Percentiles rank a stretch among this genome's conserved stretches.
Evolutionary conservation across 495 filamentous ascomycete genomes (phyloP).

Genomic region (Podospora pseudoanserina): DNA sequence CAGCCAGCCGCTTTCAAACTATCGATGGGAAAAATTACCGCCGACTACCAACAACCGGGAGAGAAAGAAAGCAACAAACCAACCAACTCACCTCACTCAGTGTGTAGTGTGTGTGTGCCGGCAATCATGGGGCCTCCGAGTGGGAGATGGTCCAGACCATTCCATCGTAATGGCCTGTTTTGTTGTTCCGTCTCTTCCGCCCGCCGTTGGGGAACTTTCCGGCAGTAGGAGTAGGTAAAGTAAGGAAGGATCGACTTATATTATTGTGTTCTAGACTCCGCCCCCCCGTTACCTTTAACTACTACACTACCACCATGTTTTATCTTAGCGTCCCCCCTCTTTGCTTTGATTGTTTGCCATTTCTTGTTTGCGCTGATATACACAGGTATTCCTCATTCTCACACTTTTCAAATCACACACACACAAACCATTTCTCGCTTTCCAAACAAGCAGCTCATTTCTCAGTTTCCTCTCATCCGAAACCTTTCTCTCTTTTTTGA

Average conservation of each 20-base stretch:
- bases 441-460: too few species aligned
- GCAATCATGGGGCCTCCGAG: background rate
- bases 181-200: background rate
- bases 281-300: background rate
- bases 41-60: background rate
- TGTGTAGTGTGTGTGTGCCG: too few species aligned
- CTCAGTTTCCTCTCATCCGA: background rate
- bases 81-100: background rate
- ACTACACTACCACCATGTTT: background rate
- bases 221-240: background rate
- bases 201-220: background rate
- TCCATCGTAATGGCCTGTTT: background rate
- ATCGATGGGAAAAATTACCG: background rate
- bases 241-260: background rate
- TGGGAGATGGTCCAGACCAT: background rate
- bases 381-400: too few species aligned
- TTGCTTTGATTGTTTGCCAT: background rate
- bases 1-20: background rate
- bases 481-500: background rate
- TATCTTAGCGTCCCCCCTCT: background rate
- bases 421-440: too few species aligned
- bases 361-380: background rate
- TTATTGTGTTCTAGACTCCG: background rate
- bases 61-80: too few species aligned
- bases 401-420: too few species aligned